phyloP scores from a whole-genome alignment of 1,284 basidiomycete genomes.

The Moniliophthora roreri region DNA sequence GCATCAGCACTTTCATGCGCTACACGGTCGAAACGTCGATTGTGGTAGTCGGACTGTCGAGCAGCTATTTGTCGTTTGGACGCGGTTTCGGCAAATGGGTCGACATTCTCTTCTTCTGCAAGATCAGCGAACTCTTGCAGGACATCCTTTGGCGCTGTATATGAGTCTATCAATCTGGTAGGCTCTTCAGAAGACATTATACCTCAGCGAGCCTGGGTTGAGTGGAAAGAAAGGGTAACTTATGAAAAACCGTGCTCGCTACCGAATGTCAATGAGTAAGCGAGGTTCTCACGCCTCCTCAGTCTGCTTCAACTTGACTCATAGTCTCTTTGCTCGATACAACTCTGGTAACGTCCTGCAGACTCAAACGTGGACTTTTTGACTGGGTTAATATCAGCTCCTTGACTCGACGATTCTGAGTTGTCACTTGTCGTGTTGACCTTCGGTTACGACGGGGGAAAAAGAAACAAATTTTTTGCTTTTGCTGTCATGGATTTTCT shows the following conservation, averaged over 20 bases:
- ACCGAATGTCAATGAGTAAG: background rate
- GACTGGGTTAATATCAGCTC: no score
- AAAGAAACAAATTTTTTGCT: no score
- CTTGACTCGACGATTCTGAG: no score
- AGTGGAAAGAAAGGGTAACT: background rate
- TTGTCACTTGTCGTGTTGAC: no score
- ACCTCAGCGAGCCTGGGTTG: slow-evolving; percentile 3
- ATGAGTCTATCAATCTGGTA: slow-evolving; percentile 77
- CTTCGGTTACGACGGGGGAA: no score
- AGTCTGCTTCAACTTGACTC: background rate
- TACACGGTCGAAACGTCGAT: slow-evolving; percentile 84
- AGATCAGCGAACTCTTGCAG: slow-evolving; percentile 92
- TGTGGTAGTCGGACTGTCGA: slow-evolving; percentile 95
- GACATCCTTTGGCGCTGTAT: slow-evolving; percentile 92
- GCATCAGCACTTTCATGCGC: slow-evolving; percentile 80
- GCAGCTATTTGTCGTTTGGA: slow-evolving; percentile 92
- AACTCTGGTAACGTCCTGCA: background rate
- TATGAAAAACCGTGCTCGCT: background rate
- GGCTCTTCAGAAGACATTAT: slow-evolving; percentile 51
- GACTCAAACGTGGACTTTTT: no score
- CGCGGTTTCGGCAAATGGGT: slow-evolving; percentile 93
- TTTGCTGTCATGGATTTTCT: no score
- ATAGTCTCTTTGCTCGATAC: background rate
- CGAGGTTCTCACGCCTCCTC: background rate
- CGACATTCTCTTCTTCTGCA: slow-evolving; percentile 88